Evolutionary conservation across 805 yeast species (phyloP).

Genomic region (Nakazawaea sp.): DNA sequence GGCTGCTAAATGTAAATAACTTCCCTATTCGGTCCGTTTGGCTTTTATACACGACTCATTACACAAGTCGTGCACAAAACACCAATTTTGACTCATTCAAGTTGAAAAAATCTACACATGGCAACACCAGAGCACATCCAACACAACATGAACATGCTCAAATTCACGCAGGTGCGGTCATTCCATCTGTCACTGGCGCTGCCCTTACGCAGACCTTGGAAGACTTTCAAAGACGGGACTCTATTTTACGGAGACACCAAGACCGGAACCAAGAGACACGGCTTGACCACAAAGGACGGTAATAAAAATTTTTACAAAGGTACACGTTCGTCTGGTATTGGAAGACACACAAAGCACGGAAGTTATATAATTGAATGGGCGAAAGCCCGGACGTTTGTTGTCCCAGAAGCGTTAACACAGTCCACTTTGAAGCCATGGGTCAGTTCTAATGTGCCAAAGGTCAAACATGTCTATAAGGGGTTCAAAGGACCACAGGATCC

Average conservation of each 20-base stretch:
- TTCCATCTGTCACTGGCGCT: slow-evolving; percentile 40
- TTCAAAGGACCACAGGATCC: slow-evolving; percentile 75
- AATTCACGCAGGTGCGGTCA: slow-evolving; percentile 34
- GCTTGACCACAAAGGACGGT: slow-evolving; percentile 89
- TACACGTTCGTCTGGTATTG: slow-evolving; percentile 92
- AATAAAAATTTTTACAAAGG: slow-evolving; percentile 94
- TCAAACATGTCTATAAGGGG: slow-evolving; percentile 64
- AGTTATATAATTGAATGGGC: slow-evolving; percentile 73
- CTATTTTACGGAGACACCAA: slow-evolving; percentile 76
- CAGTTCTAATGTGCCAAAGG: slow-evolving; percentile 63
- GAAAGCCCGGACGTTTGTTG: slow-evolving; percentile 86
- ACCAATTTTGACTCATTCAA: no score
- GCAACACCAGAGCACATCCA: no score
- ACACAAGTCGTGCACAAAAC: no score
- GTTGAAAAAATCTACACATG: no score
- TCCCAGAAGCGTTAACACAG: slow-evolving; percentile 41
- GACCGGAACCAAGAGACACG: slow-evolving; percentile 74
- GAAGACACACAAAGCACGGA: slow-evolving; percentile 69
- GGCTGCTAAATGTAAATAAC: no score
- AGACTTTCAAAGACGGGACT: slow-evolving; percentile 74
- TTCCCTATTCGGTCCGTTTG: no score
- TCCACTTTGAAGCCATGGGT: slow-evolving; percentile 66
- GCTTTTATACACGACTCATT: no score
- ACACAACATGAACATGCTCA: no score
- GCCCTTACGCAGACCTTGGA: slow-evolving; percentile 81